Conservation (phyloP, 2,329 filamentous ascomycete genomes). For the Fusarium sp. region DNA sequence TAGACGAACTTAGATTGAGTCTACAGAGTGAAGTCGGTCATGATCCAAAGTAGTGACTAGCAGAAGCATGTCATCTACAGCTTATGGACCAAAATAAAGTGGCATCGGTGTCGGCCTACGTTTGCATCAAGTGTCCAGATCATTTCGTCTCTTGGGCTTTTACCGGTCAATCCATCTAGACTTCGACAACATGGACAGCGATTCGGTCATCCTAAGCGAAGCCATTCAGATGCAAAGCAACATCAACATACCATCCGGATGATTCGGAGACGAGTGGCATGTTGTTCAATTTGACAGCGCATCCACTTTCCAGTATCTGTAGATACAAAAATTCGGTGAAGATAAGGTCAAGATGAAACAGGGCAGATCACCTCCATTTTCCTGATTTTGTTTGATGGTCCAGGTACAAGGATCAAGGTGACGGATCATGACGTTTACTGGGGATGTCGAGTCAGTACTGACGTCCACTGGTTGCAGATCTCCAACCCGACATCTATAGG, state of each 20-base stretch:
- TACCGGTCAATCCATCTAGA: too few relatives aligned
- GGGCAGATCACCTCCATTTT: background rate
- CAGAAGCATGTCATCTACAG: background rate
- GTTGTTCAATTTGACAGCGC: slow-evolving; percentile 1
- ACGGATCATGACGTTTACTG: slow-evolving; percentile 25
- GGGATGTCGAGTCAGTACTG: slow-evolving; percentile 11
- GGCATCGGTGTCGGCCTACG: accelerated
- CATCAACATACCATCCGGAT: slow-evolving; percentile 18
- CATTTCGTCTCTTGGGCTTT: background rate
- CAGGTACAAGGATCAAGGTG: slow-evolving; percentile 20
- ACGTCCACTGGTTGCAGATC: slow-evolving; percentile 12
- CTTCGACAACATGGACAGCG: too few relatives aligned
- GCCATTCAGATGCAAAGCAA: background rate
- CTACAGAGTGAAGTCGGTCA: background rate
- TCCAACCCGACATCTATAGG: too few relatives aligned
- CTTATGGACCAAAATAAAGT: background rate
- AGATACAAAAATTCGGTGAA: background rate
- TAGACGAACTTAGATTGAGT: background rate
- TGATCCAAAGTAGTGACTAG: background rate
- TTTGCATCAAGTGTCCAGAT: background rate
- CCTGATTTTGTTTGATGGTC: slow-evolving; percentile 14
- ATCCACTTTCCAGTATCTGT: too few relatives aligned
- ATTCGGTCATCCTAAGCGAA: background rate
- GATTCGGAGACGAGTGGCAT: slow-evolving; percentile 30
- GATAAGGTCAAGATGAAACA: slow-evolving; percentile 11